Conservation (phyloP, 2,329 filamentous ascomycete species). For the Sporothrix globosa region DNA sequence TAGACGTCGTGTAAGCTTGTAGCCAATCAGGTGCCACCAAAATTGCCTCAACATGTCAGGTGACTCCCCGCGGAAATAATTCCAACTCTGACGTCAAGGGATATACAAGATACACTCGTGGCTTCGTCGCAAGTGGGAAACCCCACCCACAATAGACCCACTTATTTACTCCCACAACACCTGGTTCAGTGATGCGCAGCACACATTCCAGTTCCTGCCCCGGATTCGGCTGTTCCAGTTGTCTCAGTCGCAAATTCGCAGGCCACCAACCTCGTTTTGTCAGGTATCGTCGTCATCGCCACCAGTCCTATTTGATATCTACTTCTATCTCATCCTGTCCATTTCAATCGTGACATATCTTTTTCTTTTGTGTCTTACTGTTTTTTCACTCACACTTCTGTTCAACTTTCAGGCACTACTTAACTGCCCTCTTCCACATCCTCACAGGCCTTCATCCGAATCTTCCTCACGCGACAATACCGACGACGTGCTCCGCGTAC, state of each 20-base stretch:
- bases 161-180: background rate
- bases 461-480: conserved; percentile 20
- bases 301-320: background rate
- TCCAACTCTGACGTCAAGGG: conserved; percentile 20
- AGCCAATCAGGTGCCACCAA: background rate
- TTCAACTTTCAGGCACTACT: background rate
- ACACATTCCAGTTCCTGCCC: conserved; percentile 11
- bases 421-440: background rate
- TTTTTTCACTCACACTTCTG: background rate
- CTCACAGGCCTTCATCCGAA: background rate
- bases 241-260: background rate
- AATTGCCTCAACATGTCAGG: background rate
- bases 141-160: background rate
- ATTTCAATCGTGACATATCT: background rate
- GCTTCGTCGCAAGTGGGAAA: background rate
- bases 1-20: background rate
- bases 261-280: background rate
- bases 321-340: background rate
- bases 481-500: background rate
- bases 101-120: background rate
- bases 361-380: background rate
- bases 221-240: conserved; percentile 14
- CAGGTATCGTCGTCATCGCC: conserved; percentile 23
- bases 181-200: background rate
- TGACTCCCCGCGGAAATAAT: background rate